Evolutionary conservation across 768 basidiomycete genomes (phyloP).

Genomic region (Boletellus emodensis): DNA sequence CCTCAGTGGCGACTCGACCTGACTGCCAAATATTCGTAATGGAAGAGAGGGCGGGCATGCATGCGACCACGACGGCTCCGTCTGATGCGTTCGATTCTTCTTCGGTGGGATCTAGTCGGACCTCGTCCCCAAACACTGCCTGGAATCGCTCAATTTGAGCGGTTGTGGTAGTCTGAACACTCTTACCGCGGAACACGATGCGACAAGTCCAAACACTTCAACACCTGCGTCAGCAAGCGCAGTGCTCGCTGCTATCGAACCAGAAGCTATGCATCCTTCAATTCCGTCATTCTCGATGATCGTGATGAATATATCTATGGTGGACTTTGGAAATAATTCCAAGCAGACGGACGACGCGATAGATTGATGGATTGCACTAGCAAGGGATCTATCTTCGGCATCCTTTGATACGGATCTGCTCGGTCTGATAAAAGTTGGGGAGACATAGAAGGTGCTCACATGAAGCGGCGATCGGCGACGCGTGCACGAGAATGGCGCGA

Average conservation of each 20-base stretch:
- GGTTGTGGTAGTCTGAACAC: not conserved
- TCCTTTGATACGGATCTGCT: conserved; percentile 54
- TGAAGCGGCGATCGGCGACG: conserved; percentile 79
- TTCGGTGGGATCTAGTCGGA: conserved; percentile 79
- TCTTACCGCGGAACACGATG: conserved; percentile 75
- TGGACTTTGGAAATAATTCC: conserved; percentile 90
- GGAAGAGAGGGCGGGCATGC: conserved; percentile 82
- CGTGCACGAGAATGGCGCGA: conserved; percentile 86
- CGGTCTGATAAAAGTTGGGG: not conserved
- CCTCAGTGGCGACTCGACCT: conserved; percentile 55
- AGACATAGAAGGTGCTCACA: conserved; percentile 44
- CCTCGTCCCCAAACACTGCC: conserved; percentile 53
- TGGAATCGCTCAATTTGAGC: conserved; percentile 26
- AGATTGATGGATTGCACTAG: conserved; percentile 81
- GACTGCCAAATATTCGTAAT: conserved; percentile 87
- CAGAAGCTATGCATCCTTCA: conserved; percentile 85
- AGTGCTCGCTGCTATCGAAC: conserved; percentile 80
- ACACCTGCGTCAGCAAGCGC: conserved; percentile 93
- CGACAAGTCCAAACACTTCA: conserved; percentile 84
- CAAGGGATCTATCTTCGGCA: conserved; percentile 86
- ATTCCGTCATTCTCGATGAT: conserved; percentile 90
- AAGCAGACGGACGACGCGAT: conserved; percentile 80
- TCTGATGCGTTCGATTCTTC: conserved; percentile 55
- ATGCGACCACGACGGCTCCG: conserved; percentile 73
- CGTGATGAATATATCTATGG: conserved; percentile 86